Conservation (phyloP, 306 rosid genomes). For the Dryas drummondii region DNA sequence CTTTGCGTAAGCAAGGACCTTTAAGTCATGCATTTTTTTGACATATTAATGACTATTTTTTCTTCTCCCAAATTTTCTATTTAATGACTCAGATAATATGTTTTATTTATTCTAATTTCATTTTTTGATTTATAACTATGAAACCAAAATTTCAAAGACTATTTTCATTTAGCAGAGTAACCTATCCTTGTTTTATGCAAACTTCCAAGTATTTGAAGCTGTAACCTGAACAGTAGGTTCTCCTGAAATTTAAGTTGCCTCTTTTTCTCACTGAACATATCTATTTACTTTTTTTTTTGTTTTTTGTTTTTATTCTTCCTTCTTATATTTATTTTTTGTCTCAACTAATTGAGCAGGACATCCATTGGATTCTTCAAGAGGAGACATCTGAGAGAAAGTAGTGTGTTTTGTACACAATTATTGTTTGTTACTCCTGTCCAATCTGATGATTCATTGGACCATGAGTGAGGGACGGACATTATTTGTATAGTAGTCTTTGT, state of each 20-base stretch:
- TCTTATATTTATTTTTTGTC: neutral
- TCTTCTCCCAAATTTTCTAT: neutral
- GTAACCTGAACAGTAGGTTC: neutral
- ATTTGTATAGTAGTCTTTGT: neutral
- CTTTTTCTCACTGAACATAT: neutral
- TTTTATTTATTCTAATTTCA: neutral
- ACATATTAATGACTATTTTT: neutral
- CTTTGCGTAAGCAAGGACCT: neutral
- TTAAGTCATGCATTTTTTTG: neutral
- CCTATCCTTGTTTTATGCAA: neutral
- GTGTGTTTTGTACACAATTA: neutral
- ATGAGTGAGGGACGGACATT: neutral
- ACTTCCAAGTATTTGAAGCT: neutral
- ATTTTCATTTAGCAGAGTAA: neutral
- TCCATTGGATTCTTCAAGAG: conserved; percentile 37
- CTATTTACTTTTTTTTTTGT: neutral
- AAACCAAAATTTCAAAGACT: neutral
- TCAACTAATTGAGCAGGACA: conserved; percentile 29
- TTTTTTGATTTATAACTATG: neutral
- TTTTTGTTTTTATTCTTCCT: neutral
- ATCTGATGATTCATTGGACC: conserved; percentile 11
- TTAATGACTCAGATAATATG: conserved; percentile 1
- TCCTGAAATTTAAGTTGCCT: neutral
- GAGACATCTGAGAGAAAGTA: conserved; percentile 20
- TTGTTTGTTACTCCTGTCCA: neutral